Base-by-base conservation (phyloP, 2,329 filamentous ascomycete species). In the Aureobasidium vineae region DNA sequence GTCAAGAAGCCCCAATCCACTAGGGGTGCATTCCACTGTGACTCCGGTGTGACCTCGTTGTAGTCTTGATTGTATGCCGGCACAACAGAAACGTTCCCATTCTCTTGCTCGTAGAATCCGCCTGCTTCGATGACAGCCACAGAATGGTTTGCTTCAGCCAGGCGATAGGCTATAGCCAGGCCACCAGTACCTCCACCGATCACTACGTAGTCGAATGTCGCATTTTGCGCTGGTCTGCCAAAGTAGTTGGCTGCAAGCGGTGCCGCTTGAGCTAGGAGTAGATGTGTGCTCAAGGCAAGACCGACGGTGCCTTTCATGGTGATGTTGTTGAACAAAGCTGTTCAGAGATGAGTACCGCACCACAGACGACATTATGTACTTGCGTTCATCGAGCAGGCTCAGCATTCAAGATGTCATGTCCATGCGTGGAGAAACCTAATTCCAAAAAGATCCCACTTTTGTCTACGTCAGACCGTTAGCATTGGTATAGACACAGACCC, bases 1-100 rank as follows among this genome's bases (percentile, higher is more conserved):
- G 73, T 75, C 11, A 70, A 66, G 45, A 72, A 72, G 15, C 68
- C 67, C 73, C 73, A 75, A 50, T 75, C 73, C 15, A 74, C 70
- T 26, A 72, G 49, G 8, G 72, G 71, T 16, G 73, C 68, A 16
- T 59, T 67, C 56, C 70, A 70, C 5, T 45, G 31, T 11, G 61
- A 63, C 7, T 69, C 57, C 43, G 65, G 40, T 45, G 54, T 45
- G 54, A 59, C 31, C 6, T 59, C 23, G 21, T 59, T 45, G 54
- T 59, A 59, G 15, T 59, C 38, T 45, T 59, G 54, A 19, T 59
- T 59, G 10, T 63, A 63, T 26, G 49, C 52, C 43, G 66, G 66
- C 38, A 63, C 47, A 8, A 63, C 60, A 40, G 43, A 50, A 15
- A 26, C 38, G 19, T 72, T 72, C 11, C 70, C 70, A 68, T 70